Base-by-base conservation (phyloP, 1,284 basidiomycete genomes). In the Ceraceosorus bombacis region DNA sequence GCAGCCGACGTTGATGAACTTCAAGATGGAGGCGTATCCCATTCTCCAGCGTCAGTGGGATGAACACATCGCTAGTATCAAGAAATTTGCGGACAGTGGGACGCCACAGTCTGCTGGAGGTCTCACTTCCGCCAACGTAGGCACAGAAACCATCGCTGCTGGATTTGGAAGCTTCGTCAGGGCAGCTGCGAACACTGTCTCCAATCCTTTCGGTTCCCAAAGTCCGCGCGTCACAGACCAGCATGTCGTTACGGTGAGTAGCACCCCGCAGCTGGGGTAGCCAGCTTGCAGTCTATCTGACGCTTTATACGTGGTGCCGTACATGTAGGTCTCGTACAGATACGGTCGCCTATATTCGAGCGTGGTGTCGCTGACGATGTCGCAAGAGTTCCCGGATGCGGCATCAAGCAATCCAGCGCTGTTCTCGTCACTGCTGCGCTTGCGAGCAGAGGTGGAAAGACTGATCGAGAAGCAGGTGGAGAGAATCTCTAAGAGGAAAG, bases 1-100 rank as follows among this genome's bases (percentile, higher is more conserved):
- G 8, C 64, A 72, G 54, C n/a, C 53, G 0, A 65, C 62, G 5
- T 51, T 72, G 49, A 68, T 75, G 63, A 60, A 64, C 13, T 69
- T 71, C 57, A 66, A 74, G 49, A 64, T 76, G 38, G 41, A 63
- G 2, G 59, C 68, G 1, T 76, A 68, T 59, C 72, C 74, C 0
- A 48, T 67, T 2, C 36, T 74, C 27, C 70, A 72, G 46, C 56
- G 64, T 9, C 59, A 61, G 13, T 57, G 75, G 2, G 70, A 73
- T 54, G 66, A 67, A 5, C 68, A 71, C 40, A 66, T 75, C 15
- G 41, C 62, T 7, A 59, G 65, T 5, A 49, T 75, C 12, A 37
- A 62, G 15, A 10, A 46, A 2, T 49, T 63, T 9, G 36, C 49
- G 8, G 57, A 54, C n/a, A 59, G 54, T 8, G n/a, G 58, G 48